Conservation (phyloP, 2,329 filamentous ascomycete species). For the Chaetomiaceae sp. region DNA sequence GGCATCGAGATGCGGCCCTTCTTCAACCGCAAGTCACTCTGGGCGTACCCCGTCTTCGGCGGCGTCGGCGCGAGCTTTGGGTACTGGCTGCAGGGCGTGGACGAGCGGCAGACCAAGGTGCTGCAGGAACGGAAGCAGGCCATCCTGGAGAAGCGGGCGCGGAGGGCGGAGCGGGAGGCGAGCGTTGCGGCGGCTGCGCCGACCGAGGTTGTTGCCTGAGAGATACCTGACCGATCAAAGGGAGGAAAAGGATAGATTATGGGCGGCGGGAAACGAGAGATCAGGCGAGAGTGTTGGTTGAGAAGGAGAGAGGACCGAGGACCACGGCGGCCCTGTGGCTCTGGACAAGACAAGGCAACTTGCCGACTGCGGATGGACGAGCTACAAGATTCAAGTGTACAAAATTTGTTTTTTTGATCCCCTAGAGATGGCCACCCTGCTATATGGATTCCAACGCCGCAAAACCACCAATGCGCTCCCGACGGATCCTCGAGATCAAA, state of each 20-base stretch:
- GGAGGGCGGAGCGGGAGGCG: constrained; percentile 65
- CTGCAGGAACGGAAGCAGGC: constrained; percentile 72
- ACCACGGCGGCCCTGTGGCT: no score
- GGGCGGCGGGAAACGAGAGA: not conserved
- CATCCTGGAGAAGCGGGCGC: constrained; percentile 83
- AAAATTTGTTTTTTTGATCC: constrained; percentile 11
- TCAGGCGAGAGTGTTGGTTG: no score
- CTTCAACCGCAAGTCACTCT: constrained; percentile 77
- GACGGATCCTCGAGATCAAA: not conserved
- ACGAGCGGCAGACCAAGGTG: constrained; percentile 72
- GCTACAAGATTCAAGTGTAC: constrained; percentile 14
- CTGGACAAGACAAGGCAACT: no score
- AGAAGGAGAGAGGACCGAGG: not conserved
- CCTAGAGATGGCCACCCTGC: not conserved
- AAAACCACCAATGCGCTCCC: not conserved
- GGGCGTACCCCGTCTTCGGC: constrained; percentile 89
- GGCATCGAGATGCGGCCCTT: constrained; percentile 98
- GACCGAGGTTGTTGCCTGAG: constrained; percentile 4
- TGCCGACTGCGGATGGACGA: not conserved
- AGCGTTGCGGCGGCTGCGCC: constrained; percentile 18
- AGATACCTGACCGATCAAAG: not conserved
- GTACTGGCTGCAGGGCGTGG: constrained; percentile 92
- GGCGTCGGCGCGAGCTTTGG: constrained; percentile 85
- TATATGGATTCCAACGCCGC: not conserved
- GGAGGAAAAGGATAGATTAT: not conserved